Percentiles rank a stretch among this genome's conserved stretches.
Evolutionary conservation across 179 eudicot species (phyloP).

Genomic region (Spergularia azorica): DNA sequence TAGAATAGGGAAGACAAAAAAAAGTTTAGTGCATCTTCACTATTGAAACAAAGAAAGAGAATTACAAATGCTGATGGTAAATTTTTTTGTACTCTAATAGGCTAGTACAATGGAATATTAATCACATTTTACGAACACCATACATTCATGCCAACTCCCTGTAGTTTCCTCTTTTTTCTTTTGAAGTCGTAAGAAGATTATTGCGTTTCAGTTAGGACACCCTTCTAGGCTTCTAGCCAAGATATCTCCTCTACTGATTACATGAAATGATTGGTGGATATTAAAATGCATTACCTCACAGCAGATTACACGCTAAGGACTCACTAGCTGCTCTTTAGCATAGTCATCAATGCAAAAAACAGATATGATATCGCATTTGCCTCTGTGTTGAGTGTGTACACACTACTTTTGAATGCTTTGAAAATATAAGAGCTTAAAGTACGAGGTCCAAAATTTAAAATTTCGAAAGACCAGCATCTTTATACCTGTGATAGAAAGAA

Average conservation of each 20-base stretch:
- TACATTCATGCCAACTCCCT: too few relatives aligned
- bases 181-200: too few relatives aligned
- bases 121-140: not conserved
- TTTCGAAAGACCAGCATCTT: not conserved
- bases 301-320: too few relatives aligned
- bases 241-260: too few relatives aligned
- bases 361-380: too few relatives aligned
- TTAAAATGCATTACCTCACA: too few relatives aligned
- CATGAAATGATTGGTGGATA: too few relatives aligned
- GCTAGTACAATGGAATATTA: not conserved
- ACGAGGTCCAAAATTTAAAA: not conserved
- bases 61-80: not conserved
- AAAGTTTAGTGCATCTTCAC: not conserved
- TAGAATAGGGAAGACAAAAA: not conserved
- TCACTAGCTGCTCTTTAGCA: too few relatives aligned
- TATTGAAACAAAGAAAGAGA: not conserved
- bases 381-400: not conserved
- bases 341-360: too few relatives aligned
- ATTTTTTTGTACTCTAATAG: not conserved
- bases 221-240: too few relatives aligned
- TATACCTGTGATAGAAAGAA: constrained; percentile 76
- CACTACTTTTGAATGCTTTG: not conserved
- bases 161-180: too few relatives aligned
- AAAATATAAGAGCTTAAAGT: not conserved
- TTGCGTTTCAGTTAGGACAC: too few relatives aligned